Evolutionary conservation across 139 green algal species (phyloP).

Genomic region (Volvox africanus): DNA sequence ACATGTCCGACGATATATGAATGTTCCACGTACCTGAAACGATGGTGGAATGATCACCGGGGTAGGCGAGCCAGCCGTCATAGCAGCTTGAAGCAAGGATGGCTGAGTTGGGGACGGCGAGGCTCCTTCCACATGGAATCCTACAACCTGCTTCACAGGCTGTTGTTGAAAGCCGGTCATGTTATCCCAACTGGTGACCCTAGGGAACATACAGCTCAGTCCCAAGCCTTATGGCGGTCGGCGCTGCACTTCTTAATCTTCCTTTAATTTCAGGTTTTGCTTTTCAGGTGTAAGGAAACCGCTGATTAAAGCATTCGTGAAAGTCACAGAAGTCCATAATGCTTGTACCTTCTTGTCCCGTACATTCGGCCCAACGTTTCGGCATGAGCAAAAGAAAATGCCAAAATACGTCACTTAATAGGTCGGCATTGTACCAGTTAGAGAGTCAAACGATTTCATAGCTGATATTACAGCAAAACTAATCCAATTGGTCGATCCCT

Average conservation of each 20-base stretch:
- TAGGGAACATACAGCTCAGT: neutral
- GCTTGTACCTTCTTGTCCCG: neutral
- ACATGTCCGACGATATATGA: no score
- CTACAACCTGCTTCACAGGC: slow-evolving; percentile 73
- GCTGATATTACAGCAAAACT: no score
- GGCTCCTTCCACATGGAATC: slow-evolving; percentile 85
- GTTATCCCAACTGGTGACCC: neutral
- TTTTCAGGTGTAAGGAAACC: neutral
- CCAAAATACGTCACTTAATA: neutral
- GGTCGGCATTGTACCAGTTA: neutral
- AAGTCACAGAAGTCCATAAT: neutral
- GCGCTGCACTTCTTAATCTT: neutral
- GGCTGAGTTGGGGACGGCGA: slow-evolving; percentile 64
- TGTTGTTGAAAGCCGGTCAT: slow-evolving; percentile 29
- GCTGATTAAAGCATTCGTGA: neutral
- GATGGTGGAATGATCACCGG: slow-evolving; percentile 88
- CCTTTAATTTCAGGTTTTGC: neutral
- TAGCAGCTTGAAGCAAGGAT: slow-evolving; percentile 57
- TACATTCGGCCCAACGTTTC: neutral
- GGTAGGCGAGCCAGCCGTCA: slow-evolving; percentile 69
- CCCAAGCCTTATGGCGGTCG: neutral
- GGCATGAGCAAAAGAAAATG: neutral
- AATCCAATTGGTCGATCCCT: no score
- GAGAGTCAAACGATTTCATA: no score
- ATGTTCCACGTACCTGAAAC: slow-evolving; percentile 71